These are phyloP conservation scores for Wolfiporia cocos DNA, from an alignment of 1,284 basidiomycete species.

Conservation along the genomic window DNA sequence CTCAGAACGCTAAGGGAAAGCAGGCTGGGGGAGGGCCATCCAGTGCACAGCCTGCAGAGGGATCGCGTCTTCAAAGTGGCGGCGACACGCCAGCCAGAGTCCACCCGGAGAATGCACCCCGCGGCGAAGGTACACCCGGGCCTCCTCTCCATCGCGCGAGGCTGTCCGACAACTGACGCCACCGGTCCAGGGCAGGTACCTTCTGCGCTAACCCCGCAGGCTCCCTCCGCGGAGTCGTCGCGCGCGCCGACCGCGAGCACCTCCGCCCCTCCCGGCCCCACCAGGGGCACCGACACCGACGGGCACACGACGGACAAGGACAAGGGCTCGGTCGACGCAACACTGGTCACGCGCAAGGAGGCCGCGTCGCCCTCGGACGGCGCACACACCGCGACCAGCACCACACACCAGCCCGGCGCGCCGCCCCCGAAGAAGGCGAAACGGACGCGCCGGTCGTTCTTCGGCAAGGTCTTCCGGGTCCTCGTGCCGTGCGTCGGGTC, in stretches of 20 bases:
- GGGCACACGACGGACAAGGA: constrained; percentile 32
- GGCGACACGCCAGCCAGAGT: constrained; percentile 10
- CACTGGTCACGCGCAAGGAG: constrained; percentile 30
- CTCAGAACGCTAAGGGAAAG: constrained; percentile 22
- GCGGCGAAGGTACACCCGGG: constrained; percentile 18
- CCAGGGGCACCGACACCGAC: constrained; percentile 17
- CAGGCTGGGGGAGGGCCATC: constrained; percentile 22
- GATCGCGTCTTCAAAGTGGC: constrained; percentile 12
- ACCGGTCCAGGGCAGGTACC: constrained; percentile 25
- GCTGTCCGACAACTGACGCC: constrained; percentile 10
- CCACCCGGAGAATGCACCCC: constrained; percentile 9
- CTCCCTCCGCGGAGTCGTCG: constrained; percentile 10
- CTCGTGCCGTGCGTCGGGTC: constrained; percentile 45
- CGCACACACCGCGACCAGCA: constrained; percentile 28
- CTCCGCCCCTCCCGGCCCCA: constrained; percentile 11
- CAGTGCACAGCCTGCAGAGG: constrained; percentile 23
- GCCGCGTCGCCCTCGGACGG: constrained; percentile 31
- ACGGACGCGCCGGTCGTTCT: constrained; percentile 32
- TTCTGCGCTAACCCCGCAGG: constrained; percentile 11
- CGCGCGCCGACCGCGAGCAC: constrained; percentile 3
- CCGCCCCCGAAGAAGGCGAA: constrained; percentile 13
- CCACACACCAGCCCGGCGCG: constrained; percentile 19
- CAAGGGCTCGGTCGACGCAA: constrained; percentile 37
- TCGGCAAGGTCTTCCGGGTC: constrained; percentile 40
- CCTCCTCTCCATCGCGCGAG: constrained; percentile 12